Conservation (phyloP, 2,329 filamentous ascomycete species). For the Dactylellina drechsleri region DNA sequence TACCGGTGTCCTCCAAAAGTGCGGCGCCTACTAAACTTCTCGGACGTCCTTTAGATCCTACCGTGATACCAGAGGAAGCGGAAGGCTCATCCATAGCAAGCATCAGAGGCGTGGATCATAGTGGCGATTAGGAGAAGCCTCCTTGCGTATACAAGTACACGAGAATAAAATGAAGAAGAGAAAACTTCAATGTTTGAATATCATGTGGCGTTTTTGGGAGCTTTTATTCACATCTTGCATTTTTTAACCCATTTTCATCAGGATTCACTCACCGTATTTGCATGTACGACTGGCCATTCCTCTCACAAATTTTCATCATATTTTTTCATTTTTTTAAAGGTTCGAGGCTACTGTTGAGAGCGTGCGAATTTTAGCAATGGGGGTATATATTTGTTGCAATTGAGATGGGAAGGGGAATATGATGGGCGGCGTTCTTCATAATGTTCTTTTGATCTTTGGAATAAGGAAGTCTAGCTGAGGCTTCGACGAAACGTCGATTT, state of each 20-base stretch:
- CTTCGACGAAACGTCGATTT: neutral
- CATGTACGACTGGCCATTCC: conserved; percentile 36
- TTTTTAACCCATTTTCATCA: neutral
- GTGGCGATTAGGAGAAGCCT: conserved; percentile 22
- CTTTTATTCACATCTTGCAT: neutral
- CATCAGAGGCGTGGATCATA: conserved; percentile 34
- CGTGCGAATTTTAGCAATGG: neutral
- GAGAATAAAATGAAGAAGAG: conserved; percentile 28
- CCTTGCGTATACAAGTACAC: neutral
- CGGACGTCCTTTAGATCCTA: conserved; percentile 47
- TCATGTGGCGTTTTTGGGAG: conserved; percentile 7
- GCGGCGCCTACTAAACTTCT: conserved; percentile 39
- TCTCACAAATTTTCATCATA: neutral
- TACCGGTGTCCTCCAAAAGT: conserved; percentile 34
- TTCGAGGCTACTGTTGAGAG: too few species aligned
- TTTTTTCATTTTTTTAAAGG: too few species aligned
- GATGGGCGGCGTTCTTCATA: conserved; percentile 1
- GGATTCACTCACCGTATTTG: neutral
- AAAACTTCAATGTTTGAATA: too few species aligned
- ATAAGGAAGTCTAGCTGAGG: neutral
- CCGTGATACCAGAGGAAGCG: conserved; percentile 46
- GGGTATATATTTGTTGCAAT: conserved; percentile 13
- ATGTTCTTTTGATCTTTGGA: neutral
- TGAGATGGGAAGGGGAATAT: conserved; percentile 1
- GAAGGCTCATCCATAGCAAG: conserved; percentile 52